Evolutionary conservation across 148 eudicot species (phyloP).

Genomic region (Vaccinium myrtillus): DNA sequence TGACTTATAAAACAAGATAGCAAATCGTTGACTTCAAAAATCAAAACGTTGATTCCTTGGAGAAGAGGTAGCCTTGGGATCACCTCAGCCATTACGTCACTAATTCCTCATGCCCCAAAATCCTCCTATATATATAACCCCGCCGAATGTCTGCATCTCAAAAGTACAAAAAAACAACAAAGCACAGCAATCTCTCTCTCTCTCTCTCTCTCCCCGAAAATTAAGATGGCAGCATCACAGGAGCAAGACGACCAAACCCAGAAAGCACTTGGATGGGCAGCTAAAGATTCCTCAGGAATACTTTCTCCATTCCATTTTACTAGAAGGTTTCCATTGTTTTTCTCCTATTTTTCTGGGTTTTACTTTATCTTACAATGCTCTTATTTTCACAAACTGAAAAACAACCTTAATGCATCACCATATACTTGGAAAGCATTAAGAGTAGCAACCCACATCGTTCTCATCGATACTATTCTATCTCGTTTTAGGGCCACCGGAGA

Average conservation of each 20-base stretch:
- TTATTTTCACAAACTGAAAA: background rate
- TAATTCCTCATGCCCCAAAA: background rate
- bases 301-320: conserved; percentile 18
- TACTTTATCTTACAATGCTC: background rate
- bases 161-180: background rate
- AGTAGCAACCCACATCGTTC: background rate
- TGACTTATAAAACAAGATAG: background rate
- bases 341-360: background rate
- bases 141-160: background rate
- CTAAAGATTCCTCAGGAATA: conserved; percentile 11
- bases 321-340: background rate
- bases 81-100: background rate
- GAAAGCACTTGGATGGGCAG: conserved; percentile 15
- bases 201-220: background rate
- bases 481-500: conserved; percentile 1
- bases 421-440: background rate
- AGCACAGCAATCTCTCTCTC: background rate
- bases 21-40: background rate
- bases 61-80: background rate
- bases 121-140: background rate
- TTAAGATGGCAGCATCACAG: background rate
- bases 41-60: background rate
- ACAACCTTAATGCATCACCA: background rate
- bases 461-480: background rate
- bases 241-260: conserved; percentile 11